Evolutionary conservation across 2,329 filamentous ascomycete genomes (phyloP), one percentile per base, ranked within the genome.

Genomic region (Phaeosphaeria sp.): DNA sequence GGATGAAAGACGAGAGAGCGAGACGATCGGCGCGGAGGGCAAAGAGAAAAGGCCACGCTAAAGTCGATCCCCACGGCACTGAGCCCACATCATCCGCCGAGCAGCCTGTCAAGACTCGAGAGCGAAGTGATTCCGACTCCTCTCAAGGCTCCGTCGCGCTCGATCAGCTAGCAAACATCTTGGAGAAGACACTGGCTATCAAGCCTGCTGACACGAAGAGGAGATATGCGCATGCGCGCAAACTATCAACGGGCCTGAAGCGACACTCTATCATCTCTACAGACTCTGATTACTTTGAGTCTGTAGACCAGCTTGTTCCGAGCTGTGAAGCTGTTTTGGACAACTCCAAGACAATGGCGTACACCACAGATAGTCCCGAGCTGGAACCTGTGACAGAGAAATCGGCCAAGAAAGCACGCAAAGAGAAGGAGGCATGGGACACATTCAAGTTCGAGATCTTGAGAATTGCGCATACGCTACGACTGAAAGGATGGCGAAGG

Each of bases 381-480:
- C 87, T 87, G 18, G 75, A 73, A 5, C 60, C 69, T 3, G 78
- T 80, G 11, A 77, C 77, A 5, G 78, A 79, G 5, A 79, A 81
- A 21, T 75, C 76, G 15, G 77, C 78, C 45, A 78, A 77, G 2
- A 80, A 78, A 6, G 80, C 78, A 50, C 82, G 80, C 54, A 92
- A 90, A 72, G 91, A 94, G 58, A 85, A 82, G 43, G 88, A 91
- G 71, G 88, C 88, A 2, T 97, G 94, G 95, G 74, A 86, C n/a
- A 82, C 77, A 8, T 99, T 97, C 83, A 97, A 97, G 77, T 90
- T 88, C 59, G 94, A 99, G 73, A 95, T 98, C 61, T 85, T 98
- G 54, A 90, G 93, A 39, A 83, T 98, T 56, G 85, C 92, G 0
- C 95, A 98, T 76, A 99, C 95, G 0, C 81, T 99, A 51, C 88